Base-by-base conservation (phyloP, 768 basidiomycete genomes). In the Lactarius evosmus region DNA sequence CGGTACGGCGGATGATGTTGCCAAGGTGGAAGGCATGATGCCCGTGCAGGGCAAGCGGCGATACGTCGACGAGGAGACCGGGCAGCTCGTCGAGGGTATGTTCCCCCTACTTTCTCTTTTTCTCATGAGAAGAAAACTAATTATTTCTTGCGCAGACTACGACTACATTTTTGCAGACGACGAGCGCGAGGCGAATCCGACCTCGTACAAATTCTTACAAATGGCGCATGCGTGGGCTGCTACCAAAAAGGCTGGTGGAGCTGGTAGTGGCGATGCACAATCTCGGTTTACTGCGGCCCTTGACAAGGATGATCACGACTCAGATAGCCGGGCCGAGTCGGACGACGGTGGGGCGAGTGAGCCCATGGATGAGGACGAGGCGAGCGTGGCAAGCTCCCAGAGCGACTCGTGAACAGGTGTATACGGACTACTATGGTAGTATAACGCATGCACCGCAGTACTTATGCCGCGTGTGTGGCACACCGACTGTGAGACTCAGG, bases 121-220 rank as follows among this genome's bases (percentile, higher is more conserved):
- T n/a, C n/a, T n/a, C n/a, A 11, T 19, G 2, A 38, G 3, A 17
- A 44, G 5, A 30, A 25, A 9, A 29, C 25, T 27, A 44, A 29
- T 22, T 41, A 44, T 54, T 41, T 56, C 32, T 60, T 34, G 41
- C 38, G 68, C 62, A 95, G 95, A 96, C 70, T 96, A 91, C 87
- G 95, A 96, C 71, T 85, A 95, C 71, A 87, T 95, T 25, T 98
- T 98, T 74, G 87, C 94, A 30, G 96, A 98, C 78, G 96, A 98
- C 81, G 94, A 97, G 71, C 83, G 88, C 58, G 95, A 96, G 71
- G 85, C 89, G 52, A 96, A 97, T 71, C 93, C 95, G 0, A 88
- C 93, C 0, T 85, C 92, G 0, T 96, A 95, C 87, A 96, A 95
- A 71, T 95, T 98, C 80, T 79, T 98, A 72, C 89, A 95, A 73